Percentiles rank a stretch among this genome's conserved stretches.
Evolutionary conservation across 2,329 filamentous ascomycete species (phyloP).

Genomic region (Colletotrichum cuscutae): DNA sequence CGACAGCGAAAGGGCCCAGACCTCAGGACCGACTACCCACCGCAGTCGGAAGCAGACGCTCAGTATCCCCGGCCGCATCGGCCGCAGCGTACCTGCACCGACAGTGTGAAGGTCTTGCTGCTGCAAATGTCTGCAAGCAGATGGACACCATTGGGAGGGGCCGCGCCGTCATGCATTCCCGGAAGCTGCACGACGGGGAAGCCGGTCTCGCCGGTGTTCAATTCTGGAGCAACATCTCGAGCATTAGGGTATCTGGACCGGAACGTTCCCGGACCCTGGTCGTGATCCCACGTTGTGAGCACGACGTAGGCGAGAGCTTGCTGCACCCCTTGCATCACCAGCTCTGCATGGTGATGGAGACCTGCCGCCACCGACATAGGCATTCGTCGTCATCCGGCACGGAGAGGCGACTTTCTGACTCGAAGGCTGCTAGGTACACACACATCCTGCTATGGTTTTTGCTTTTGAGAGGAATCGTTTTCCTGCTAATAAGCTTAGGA

Average conservation of each 20-base stretch:
- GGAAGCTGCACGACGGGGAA: neutral
- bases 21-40: neutral
- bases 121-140: neutral
- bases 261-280: neutral
- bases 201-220: constrained; percentile 3
- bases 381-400: neutral
- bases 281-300: constrained; percentile 1
- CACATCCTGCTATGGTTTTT: neutral
- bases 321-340: constrained; percentile 17
- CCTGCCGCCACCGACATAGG: neutral
- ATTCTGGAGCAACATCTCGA: neutral
- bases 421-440: neutral
- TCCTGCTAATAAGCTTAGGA: neutral
- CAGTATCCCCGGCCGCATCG: neutral
- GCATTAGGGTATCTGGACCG: neutral
- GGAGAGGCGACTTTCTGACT: neutral
- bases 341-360: neutral
- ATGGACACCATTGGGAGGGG: neutral
- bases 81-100: neutral
- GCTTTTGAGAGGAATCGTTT: neutral
- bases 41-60: neutral
- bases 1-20: neutral
- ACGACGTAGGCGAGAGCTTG: neutral
- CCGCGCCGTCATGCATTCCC: constrained; percentile 7
- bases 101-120: neutral